Conservation (phyloP, 768 basidiomycete species). For the Rhodosporidiobolus odoratus region DNA sequence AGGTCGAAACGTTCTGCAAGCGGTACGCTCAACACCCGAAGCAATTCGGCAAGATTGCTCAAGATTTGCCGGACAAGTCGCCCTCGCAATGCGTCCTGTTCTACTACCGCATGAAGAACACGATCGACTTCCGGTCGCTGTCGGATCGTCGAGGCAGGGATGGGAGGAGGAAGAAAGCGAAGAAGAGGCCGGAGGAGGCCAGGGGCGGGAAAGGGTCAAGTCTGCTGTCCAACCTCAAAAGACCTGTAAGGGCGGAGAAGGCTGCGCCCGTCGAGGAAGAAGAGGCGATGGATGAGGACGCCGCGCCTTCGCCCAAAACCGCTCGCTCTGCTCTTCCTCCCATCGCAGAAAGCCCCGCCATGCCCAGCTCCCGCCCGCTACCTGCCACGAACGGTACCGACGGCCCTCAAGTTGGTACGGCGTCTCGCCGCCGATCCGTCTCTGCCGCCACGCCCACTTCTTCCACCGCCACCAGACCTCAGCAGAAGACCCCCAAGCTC, state of each 20-base stretch:
- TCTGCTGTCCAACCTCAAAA: slow-evolving; percentile 65
- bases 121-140: slow-evolving; percentile 76
- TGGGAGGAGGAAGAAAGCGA: slow-evolving; percentile 58
- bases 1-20: slow-evolving; percentile 70
- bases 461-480: not conserved
- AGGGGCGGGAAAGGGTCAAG: slow-evolving; percentile 73
- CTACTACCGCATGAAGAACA: slow-evolving; percentile 93
- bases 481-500: not conserved
- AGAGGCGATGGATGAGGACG: slow-evolving; percentile 25
- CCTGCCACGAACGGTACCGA: too few relatives aligned
- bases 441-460: not conserved
- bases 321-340: not conserved
- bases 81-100: slow-evolving; percentile 81
- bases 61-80: slow-evolving; percentile 73
- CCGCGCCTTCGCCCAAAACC: slow-evolving; percentile 5
- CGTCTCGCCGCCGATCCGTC: too few relatives aligned
- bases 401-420: too few relatives aligned
- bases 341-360: slow-evolving; percentile 8
- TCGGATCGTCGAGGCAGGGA: slow-evolving; percentile 62
- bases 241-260: slow-evolving; percentile 20
- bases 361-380: too few relatives aligned
- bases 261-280: slow-evolving; percentile 35
- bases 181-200: slow-evolving; percentile 49
- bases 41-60: slow-evolving; percentile 89
- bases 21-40: slow-evolving; percentile 81